Base-by-base conservation (phyloP, 257 asterid genomes). In the Prunella vulgaris region DNA sequence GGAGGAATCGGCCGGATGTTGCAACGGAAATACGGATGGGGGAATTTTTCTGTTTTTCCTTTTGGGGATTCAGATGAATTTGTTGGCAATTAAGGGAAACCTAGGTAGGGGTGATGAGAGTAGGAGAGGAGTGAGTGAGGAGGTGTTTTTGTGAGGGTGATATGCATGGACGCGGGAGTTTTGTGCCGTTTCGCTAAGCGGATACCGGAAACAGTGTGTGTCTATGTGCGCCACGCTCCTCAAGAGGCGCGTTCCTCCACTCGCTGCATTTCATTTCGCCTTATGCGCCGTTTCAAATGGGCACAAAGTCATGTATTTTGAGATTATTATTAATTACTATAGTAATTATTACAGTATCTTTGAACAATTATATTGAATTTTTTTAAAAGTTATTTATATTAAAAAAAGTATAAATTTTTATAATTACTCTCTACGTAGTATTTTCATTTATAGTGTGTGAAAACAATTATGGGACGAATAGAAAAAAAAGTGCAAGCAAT, bases 101-200 rank as follows among this genome's bases (percentile, higher is more conserved):
- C 10, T 28, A 28, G 51, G 5, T 17, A 44, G 17, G 64, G 28
- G 57, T 21, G 66, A 56, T 24, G 64, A 63, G 75, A 61, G 70
- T 46, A 54, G 70, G 79, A 69, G 75, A 42, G 18, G 73, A 71
- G 82, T 48, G 77, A 40, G 80, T 40, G 75, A 49, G 56, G 21
- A 7, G 28, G 70, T 59, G 74, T 60, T 7, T 46, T 48, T 58
- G 74, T 58, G 66, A 61, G 69, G 77, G 77, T 28, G 25, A 62
- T 77, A 72, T 85, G 94, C 94, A 87, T 87, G 94, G 87, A 76
- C 86, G 94, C 87, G 87, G 88, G 87, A 83, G 86, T 78, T 75
- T 69, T 74, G 85, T 77, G 84, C 79, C 83, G 86, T 80, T 82
- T 69, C 76, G 78, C 68, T 18, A 4, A 28, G 53, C 64, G 61